Evolutionary conservation across 2,329 filamentous ascomycete species (phyloP).

Genomic region (Huntiella moniliformis): DNA sequence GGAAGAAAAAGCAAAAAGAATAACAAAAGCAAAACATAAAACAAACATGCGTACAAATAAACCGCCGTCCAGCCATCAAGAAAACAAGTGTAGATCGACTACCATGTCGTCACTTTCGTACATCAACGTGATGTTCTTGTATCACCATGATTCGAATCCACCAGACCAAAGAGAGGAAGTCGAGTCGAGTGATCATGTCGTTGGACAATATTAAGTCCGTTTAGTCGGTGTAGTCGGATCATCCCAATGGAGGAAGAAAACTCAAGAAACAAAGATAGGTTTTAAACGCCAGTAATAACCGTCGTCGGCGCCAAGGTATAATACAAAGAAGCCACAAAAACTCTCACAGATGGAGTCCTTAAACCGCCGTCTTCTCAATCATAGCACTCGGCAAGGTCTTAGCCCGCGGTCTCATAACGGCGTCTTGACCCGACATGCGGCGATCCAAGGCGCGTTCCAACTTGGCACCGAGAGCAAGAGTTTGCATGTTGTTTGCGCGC

Average conservation of each 20-base stretch:
- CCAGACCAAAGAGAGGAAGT: too few relatives aligned
- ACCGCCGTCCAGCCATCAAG: not conserved
- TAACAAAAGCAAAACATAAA: not conserved
- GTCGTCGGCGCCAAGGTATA: not conserved
- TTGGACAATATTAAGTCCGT: too few relatives aligned
- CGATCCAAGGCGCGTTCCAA: conserved; percentile 72
- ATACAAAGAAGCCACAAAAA: not conserved
- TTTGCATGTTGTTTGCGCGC: conserved; percentile 66
- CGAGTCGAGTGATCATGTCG: too few relatives aligned
- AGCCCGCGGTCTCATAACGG: conserved; percentile 49
- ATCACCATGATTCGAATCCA: too few relatives aligned
- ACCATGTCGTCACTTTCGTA: too few relatives aligned
- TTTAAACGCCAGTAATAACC: not conserved
- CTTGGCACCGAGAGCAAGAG: conserved; percentile 76
- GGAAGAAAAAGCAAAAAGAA: not conserved
- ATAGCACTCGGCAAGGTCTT: conserved; percentile 22
- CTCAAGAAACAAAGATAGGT: too few relatives aligned
- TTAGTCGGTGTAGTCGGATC: too few relatives aligned
- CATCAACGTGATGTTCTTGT: too few relatives aligned
- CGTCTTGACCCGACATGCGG: conserved; percentile 77
- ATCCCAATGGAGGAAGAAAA: too few relatives aligned
- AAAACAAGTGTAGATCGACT: too few relatives aligned
- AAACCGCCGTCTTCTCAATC: conserved; percentile 10
- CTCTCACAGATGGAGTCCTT: not conserved
- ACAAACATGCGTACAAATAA: not conserved